phyloP scores from a whole-genome alignment of 2,329 filamentous ascomycete species.

The Rhinocladiella similis region DNA sequence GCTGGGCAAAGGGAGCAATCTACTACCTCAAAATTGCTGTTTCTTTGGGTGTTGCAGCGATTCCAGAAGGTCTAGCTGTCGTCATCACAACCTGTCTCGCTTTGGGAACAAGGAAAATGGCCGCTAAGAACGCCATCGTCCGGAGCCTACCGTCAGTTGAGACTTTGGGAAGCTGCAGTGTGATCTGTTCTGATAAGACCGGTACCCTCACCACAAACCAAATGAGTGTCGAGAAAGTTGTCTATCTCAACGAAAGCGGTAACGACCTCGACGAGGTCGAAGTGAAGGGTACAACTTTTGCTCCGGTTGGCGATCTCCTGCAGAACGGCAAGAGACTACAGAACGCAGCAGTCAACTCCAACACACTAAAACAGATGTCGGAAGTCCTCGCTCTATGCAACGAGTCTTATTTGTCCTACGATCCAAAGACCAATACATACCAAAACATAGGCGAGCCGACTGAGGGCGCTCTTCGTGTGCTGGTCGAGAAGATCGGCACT shows the following conservation, averaged over 20 bases:
- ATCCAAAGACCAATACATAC: conserved; percentile 71
- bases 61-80: conserved; percentile 72
- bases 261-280: conserved; percentile 79
- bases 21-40: conserved; percentile 99
- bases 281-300: conserved; percentile 89
- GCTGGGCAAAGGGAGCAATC: conserved; percentile 94
- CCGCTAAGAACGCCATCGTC: conserved; percentile 95
- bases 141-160: conserved; percentile 95
- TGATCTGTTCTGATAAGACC: conserved; percentile 99
- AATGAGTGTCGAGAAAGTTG: conserved; percentile 95
- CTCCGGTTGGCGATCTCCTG: conserved; percentile 74
- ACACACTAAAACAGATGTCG: conserved; percentile 76
- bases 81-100: conserved; percentile 99
- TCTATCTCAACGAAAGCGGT: conserved; percentile 75
- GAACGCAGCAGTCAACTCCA: conserved; percentile 69
- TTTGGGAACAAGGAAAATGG: conserved; percentile 97
- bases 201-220: conserved; percentile 98
- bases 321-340: conserved; percentile 66
- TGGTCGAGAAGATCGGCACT: conserved; percentile 93
- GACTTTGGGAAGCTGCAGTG: conserved; percentile 96
- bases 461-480: conserved; percentile 84
- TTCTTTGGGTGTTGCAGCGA: conserved; percentile 81
- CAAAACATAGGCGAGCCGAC: conserved; percentile 91
- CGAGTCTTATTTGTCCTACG: conserved; percentile 79
- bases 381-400: conserved; percentile 79